Conservation (phyloP, 1,139 yeast species). For the Geotrichum bryndzae region DNA sequence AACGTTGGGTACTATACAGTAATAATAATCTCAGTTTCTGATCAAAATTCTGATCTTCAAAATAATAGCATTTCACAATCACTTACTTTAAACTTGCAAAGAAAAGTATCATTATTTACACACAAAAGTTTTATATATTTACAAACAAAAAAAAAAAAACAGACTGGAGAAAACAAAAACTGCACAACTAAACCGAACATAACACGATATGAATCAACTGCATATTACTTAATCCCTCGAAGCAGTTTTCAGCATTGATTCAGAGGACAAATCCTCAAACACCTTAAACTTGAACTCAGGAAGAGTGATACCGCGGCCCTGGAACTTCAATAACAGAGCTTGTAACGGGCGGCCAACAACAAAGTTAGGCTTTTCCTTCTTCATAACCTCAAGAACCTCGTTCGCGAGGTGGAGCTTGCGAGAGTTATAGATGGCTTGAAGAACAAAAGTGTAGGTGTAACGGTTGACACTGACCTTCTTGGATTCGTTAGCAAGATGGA, state of each 20-base stretch:
- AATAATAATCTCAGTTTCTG: background rate
- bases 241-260: background rate
- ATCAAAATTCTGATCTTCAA: too few relatives aligned
- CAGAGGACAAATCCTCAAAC: background rate
- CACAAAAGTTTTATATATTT: background rate
- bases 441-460: slow-evolving; percentile 52
- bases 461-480: slow-evolving; percentile 43
- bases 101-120: background rate
- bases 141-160: background rate
- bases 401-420: slow-evolving; percentile 38
- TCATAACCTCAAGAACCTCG: slow-evolving; percentile 34
- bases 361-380: slow-evolving; percentile 9
- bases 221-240: background rate
- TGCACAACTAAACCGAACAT: background rate
- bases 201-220: background rate
- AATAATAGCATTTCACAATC: too few relatives aligned
- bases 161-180: background rate
- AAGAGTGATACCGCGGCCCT: slow-evolving; percentile 4
- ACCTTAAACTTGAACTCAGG: slow-evolving; percentile 11
- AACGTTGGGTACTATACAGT: too few relatives aligned
- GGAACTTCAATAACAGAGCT: slow-evolving; percentile 1
- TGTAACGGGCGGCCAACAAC: slow-evolving; percentile 11
- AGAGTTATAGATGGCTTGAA: slow-evolving; percentile 41
- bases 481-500: slow-evolving; percentile 32
- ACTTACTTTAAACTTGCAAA: background rate